Evolutionary conservation across 2,329 filamentous ascomycete species (phyloP).

Genomic region (Beauveria bassiana): DNA sequence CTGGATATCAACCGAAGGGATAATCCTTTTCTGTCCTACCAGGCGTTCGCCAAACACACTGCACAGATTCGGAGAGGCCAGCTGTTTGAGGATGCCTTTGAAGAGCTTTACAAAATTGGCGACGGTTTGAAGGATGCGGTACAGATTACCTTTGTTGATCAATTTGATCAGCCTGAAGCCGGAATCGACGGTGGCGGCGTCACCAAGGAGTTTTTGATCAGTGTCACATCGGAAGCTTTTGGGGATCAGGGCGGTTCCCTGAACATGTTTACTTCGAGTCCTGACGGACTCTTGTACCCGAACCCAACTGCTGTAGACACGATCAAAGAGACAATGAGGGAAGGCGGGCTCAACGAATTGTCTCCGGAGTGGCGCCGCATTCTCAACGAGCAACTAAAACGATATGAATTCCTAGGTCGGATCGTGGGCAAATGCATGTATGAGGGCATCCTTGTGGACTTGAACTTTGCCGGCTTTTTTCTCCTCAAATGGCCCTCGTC

Average conservation of each 20-base stretch:
- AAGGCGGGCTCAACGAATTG: conserved; percentile 42
- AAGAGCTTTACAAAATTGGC: conserved; percentile 72
- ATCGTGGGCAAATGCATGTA: conserved; percentile 96
- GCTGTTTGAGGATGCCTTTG: conserved; percentile 79
- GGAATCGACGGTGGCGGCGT: conserved; percentile 96
- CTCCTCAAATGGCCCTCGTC: conserved; percentile 88
- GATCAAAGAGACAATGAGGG: conserved; percentile 48
- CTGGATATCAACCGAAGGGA: conserved; percentile 47
- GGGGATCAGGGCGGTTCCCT: conserved; percentile 35
- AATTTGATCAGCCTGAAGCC: conserved; percentile 78
- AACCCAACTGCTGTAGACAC: conserved; percentile 74
- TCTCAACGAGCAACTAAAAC: conserved; percentile 55
- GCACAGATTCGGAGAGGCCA: conserved; percentile 71
- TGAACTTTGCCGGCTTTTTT: conserved; percentile 92
- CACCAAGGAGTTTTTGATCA: conserved; percentile 93
- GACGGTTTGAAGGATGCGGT: conserved; percentile 89
- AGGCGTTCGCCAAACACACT: conserved; percentile 54
- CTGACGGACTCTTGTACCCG: conserved; percentile 79
- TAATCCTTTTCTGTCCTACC: conserved; percentile 12
- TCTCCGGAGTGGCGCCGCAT: conserved; percentile 48
- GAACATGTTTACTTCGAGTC: conserved; percentile 73
- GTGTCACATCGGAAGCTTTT: conserved; percentile 80
- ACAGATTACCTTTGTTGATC: conserved; percentile 91
- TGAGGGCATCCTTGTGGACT: conserved; percentile 89
- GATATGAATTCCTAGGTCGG: conserved; percentile 86